Conservation (phyloP, 225 moss, liverwort and hornwort species). For the Thuidium tamariscinum region DNA sequence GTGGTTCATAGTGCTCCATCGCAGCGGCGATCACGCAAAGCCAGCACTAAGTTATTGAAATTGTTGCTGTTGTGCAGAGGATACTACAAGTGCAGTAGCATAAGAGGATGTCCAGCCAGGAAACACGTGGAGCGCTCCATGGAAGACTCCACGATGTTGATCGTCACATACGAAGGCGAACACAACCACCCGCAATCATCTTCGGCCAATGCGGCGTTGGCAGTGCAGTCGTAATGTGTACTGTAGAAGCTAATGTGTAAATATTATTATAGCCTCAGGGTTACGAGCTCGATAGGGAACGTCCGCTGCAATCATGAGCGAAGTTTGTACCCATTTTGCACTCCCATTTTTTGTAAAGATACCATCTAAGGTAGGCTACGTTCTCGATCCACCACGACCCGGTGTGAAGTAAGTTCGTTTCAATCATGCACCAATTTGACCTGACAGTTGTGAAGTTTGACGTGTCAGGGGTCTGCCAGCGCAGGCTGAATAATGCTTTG, state of each 20-base stretch:
- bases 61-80: slow-evolving; percentile 40
- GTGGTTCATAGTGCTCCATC: not conserved
- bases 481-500: not conserved
- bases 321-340: slow-evolving; percentile 16
- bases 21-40: not conserved
- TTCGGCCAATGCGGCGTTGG: slow-evolving; percentile 24
- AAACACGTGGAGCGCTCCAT: slow-evolving; percentile 90
- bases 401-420: not conserved
- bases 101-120: slow-evolving; percentile 89
- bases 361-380: not conserved
- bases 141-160: slow-evolving; percentile 82
- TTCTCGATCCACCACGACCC: not conserved
- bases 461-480: not conserved
- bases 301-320: not conserved
- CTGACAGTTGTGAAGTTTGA: not conserved
- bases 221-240: slow-evolving; percentile 6
- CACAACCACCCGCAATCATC: slow-evolving; percentile 77
- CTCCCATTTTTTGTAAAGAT: slow-evolving; percentile 25
- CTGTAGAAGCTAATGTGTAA: not conserved
- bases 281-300: not conserved
- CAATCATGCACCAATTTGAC: not conserved
- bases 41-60: not conserved
- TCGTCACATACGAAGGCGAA: slow-evolving; percentile 90
- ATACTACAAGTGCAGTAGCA: slow-evolving; percentile 97
- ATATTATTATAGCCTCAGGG: not conserved